Base-by-base conservation (phyloP, 140 eudicot species). In the Ambrosia hybrid region DNA sequence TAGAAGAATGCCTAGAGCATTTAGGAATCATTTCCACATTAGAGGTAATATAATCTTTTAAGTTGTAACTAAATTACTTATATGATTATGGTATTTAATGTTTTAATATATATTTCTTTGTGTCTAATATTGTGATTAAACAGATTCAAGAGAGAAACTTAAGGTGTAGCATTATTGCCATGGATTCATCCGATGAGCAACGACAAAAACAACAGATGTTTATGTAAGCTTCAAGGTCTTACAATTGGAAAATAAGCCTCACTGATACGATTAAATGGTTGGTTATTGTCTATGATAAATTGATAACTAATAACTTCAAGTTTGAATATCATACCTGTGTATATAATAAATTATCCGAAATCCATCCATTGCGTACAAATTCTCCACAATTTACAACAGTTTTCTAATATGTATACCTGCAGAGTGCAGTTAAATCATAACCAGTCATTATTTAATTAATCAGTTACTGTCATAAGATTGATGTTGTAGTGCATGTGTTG, bases 1-100 rank as follows among this genome's bases (percentile, higher is more conserved):
- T 91, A 63, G 86, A 91, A 75, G 97, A 85, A 61, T 91, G 87
- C 76, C 65, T 81, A 72, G 97, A 91, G 71, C 82, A 80, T 80
- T 84, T 86, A 72, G 72, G 58, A 49, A 41, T 17, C 67, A 77
- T 88, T 80, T 86, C 91, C 1, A 51, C 41, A 15, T 79, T 91
- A 67, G 89, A 88, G 97, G 97, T 91, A 70, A 81, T 62, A 56
- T 57, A 51, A 46, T 16, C 33, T 56, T 68, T n/a, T 48, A 38
- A 69, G 15, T 60, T 55, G 1, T 41, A 26, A 48, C 53, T 36
- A 26, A 52, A 11, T 9, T n/a, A 58, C 53, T 26, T 4, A 11
- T 72, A 8, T 37, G 13, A 21, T 34, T 1, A 33, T 1, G 2
- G 6, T 41, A 34, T 16, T 15, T 45, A 1, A 62, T 38, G 17